Base-by-base conservation (phyloP, 2,329 filamentous ascomycete species). In the Penicillium sp. region DNA sequence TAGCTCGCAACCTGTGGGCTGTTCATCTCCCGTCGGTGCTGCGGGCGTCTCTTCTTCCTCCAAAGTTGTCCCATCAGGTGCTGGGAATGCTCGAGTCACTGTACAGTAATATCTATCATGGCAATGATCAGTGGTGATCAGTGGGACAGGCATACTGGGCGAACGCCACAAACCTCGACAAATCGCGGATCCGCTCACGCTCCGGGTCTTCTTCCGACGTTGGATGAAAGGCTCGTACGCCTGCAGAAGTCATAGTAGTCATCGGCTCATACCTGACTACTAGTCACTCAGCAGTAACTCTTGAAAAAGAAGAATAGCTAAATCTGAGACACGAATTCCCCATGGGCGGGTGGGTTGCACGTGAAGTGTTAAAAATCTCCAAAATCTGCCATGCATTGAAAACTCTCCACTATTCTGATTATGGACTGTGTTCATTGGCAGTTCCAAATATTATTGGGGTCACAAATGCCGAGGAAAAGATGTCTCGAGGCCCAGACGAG, bases 71-170 rank as follows among this genome's bases (percentile, higher is more conserved):
- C 12, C 23, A n/a, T 29, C 7, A 4, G 5, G 17, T 15, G 31
- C 23, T 17, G 47, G 39, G 4, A 43, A 36, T 35, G 38, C 31
- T 33, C 13, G 27, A 8, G 21, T 19, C 5, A 55, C 44, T 27
- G 53, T 56, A 13, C 62, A 66, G 27, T 64, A 66, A 38, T 64
- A 66, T 29, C 62, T 66, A 19, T 41, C 21, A 6, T 39, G n/a
- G 23, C 33, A n/a, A 39, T 27, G 13, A 48, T 48, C 13, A 53
- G 49, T 31, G 23, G 21, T 41, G 17, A 39, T 63, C 39, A 59
- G 52, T 43, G 19, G 31, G 2, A 27, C 38, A 27, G n/a, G 13
- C 29, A 43, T 21, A 48, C 33, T 41, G 15, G 13, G 23, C 17
- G 17, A 45, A 25, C 41, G 42, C 33, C 33, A 48, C 51, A 39